phyloP scores from a whole-genome alignment of 331 rosid genomes.

The Quercus lobata region DNA sequence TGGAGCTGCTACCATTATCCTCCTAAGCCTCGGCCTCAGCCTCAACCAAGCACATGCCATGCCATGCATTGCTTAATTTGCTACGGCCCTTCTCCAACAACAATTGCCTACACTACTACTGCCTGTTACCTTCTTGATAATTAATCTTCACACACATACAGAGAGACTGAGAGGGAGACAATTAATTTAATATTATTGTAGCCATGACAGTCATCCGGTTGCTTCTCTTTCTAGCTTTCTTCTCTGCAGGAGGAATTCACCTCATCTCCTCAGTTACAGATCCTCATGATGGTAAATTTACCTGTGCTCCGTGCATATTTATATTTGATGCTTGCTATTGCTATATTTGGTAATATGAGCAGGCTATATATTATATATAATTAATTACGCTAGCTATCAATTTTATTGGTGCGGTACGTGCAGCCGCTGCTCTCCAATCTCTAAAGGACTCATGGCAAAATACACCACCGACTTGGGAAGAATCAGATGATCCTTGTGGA shows the following conservation, averaged over 20 bases:
- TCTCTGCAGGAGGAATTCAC: neutral
- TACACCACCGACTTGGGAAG: constrained; percentile 77
- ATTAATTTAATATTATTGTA: neutral
- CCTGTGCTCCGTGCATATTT: neutral
- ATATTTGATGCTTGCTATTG: neutral
- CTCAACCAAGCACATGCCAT: neutral
- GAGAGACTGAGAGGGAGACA: neutral
- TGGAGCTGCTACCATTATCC: neutral
- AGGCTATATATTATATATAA: no score
- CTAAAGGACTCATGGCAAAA: constrained; percentile 58
- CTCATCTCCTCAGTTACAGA: neutral
- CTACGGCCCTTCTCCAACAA: neutral
- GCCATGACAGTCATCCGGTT: neutral
- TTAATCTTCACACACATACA: neutral
- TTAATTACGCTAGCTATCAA: no score
- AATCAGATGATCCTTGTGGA: constrained; percentile 74
- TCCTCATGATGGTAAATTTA: neutral
- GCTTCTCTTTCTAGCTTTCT: neutral
- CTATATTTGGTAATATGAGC: neutral
- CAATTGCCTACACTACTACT: neutral
- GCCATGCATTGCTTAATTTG: neutral
- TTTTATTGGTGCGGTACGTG: neutral
- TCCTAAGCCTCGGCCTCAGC: neutral
- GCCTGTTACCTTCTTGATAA: no score
- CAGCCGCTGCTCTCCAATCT: constrained; percentile 56